Evolutionary conservation across 306 rosid genomes (phyloP).

Genomic region (Castanospermum australe): DNA sequence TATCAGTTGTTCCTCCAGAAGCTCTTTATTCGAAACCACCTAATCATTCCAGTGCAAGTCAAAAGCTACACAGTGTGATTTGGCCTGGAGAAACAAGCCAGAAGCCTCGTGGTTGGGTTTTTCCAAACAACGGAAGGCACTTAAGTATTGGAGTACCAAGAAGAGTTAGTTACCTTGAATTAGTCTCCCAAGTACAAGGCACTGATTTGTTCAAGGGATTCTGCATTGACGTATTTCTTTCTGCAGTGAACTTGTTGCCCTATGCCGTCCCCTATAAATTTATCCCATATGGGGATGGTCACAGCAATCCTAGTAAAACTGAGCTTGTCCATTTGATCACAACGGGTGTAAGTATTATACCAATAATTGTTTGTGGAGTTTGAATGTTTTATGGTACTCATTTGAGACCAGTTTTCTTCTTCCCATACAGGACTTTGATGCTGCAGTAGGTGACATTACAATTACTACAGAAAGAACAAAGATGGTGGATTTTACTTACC

Average conservation of each 20-base stretch:
- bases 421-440: constrained; percentile 68
- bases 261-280: constrained; percentile 82
- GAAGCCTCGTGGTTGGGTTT: constrained; percentile 95
- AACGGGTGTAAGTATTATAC: constrained; percentile 67
- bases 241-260: constrained; percentile 77
- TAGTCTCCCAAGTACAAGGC: constrained; percentile 51
- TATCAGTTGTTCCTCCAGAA: constrained; percentile 67
- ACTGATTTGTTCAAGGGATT: constrained; percentile 70
- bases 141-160: constrained; percentile 80
- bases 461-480: constrained; percentile 79
- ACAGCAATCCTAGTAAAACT: constrained; percentile 50
- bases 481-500: constrained; percentile 94
- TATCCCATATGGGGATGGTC: constrained; percentile 63
- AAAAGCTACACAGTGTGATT: constrained; percentile 45
- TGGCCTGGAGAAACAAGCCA: constrained; percentile 83
- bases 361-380: constrained; percentile 1
- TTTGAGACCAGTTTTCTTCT: constrained; percentile 30
- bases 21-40: constrained; percentile 52
- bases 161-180: constrained; percentile 60
- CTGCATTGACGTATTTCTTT: constrained; percentile 85
- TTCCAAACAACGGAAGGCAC: constrained; percentile 80
- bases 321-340: constrained; percentile 71
- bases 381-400: constrained; percentile 16
- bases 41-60: constrained; percentile 45
- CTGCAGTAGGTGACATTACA: constrained; percentile 87